phyloP scores from a whole-genome alignment of 1,139 yeast genomes.

The Kodamaea plutei region DNA sequence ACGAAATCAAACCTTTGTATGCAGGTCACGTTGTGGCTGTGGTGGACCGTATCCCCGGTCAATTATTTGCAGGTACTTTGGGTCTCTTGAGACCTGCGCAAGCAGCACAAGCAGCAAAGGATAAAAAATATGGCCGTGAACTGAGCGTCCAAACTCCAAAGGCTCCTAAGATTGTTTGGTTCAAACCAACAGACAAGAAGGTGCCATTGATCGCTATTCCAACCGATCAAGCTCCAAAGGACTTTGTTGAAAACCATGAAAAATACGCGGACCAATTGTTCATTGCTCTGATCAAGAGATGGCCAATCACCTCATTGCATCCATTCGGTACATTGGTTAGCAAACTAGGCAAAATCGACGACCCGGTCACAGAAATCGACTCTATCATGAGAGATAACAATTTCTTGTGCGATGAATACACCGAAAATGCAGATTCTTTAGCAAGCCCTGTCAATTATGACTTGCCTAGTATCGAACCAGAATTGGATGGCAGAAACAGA shows the following conservation, averaged over 20 bases:
- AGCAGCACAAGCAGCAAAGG: constrained; percentile 82
- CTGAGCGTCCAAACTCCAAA: constrained; percentile 46
- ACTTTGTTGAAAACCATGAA: constrained; percentile 90
- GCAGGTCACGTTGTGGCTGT: constrained; percentile 99
- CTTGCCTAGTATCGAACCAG: constrained; percentile 35
- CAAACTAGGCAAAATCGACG: constrained; percentile 78
- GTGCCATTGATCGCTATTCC: constrained; percentile 98
- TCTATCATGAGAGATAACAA: constrained; percentile 91
- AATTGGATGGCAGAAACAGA: constrained; percentile 39
- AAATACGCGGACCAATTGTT: constrained; percentile 76
- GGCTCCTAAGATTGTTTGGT: constrained; percentile 96
- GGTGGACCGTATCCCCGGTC: constrained; percentile 95
- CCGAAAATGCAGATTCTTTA: constrained; percentile 35
- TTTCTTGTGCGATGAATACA: constrained; percentile 83
- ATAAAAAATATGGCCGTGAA: constrained; percentile 53
- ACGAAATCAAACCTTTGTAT: constrained; percentile 86
- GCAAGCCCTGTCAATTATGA: constrained; percentile 27
- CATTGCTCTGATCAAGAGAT: constrained; percentile 93
- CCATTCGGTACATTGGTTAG: constrained; percentile 94
- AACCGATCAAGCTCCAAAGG: constrained; percentile 95
- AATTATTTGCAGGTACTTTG: constrained; percentile 86
- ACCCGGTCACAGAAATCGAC: constrained; percentile 75
- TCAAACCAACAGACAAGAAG: constrained; percentile 95
- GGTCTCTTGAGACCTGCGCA: constrained; percentile 95
- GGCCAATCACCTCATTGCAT: constrained; percentile 98